Evolutionary conservation across 1,284 basidiomycete species (phyloP), one percentile per base, ranked within the genome.

Genomic region (Farysia itapuensis): DNA sequence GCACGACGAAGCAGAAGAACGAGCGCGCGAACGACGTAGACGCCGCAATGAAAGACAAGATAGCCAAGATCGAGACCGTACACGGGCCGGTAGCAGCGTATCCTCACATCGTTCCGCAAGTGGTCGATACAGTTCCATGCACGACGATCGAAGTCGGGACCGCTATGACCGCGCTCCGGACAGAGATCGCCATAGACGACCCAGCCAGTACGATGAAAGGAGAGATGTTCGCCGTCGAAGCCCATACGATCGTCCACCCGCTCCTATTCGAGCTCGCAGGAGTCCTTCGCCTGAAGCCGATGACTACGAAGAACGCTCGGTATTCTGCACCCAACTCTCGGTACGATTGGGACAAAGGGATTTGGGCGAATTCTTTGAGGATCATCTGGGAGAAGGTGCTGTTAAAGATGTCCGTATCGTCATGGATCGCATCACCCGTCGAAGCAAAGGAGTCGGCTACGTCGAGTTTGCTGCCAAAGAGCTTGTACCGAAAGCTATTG

Each of bases 341-440:
- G 90, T 91, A 47, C 85, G 90, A 72, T 85, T 97, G 77, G 94
- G 90, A 48, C 90, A 92, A 72, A 84, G 89, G 74, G 94, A 98
- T 81, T 81, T 99, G 77, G 92, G 92, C 57, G 89, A 94, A 79
- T 98, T 99, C 81, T 97, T 99, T 77, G 94, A 97, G 81, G 90
- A 95, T 77, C 92, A 90, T 77, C 82, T 96, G 24, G 92, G 92
- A 20, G 88, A 70, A 35, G 86, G 86, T 32, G 85, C 88, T 21
- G 94, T 99, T 4, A 85, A 91, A 80, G 94, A 97, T 71, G 90
- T 93, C 15, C 83, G 91, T 53, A 90, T 99, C 71, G 92, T 97
- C 31, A 94, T 89, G 11, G 94, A 98, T 77, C 83, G 90, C 59
- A 81, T 93, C 40, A 93, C 91, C 13, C 85, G 91, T 65, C 85